Conservation (phyloP, 1,284 basidiomycete species). For the Puccinia polysora region DNA sequence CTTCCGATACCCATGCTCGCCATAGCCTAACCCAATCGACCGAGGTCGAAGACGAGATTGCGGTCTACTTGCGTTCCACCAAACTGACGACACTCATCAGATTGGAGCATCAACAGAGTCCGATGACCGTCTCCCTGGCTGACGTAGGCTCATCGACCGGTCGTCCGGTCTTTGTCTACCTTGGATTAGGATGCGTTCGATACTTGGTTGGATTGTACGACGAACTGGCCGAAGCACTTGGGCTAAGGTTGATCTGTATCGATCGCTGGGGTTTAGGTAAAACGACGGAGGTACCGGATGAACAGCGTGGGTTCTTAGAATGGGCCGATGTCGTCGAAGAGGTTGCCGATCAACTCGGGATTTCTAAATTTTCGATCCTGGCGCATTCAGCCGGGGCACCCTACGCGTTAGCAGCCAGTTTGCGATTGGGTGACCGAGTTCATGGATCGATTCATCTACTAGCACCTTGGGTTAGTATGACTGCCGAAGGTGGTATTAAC, state of each 20-base stretch:
- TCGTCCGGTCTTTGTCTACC: constrained; percentile 79
- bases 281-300: constrained; percentile 61
- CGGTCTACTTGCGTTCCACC: constrained; percentile 69
- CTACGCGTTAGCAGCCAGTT: constrained; percentile 82
- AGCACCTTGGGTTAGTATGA: constrained; percentile 91
- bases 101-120: constrained; percentile 71
- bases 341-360: constrained; percentile 72
- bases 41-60: constrained; percentile 42
- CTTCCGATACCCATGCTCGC: neutral
- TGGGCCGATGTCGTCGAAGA: constrained; percentile 88
- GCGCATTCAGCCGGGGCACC: constrained; percentile 96
- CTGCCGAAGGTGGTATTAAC: constrained; percentile 63
- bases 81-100: constrained; percentile 75
- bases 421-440: constrained; percentile 64
- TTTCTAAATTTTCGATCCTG: constrained; percentile 78
- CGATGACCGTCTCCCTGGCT: constrained; percentile 82
- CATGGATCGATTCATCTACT: constrained; percentile 79
- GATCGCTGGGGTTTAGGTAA: constrained; percentile 94
- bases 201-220: constrained; percentile 93
- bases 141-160: constrained; percentile 79
- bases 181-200: constrained; percentile 87
- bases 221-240: constrained; percentile 83
- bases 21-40: neutral
- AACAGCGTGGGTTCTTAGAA: constrained; percentile 70
- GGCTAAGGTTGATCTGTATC: constrained; percentile 83